A percentile compares a stretch with the other conserved stretches of the same genome.
phyloP scores from a whole-genome alignment of 2,329 filamentous ascomycete species.

The Penicillium sclerotigenum region DNA sequence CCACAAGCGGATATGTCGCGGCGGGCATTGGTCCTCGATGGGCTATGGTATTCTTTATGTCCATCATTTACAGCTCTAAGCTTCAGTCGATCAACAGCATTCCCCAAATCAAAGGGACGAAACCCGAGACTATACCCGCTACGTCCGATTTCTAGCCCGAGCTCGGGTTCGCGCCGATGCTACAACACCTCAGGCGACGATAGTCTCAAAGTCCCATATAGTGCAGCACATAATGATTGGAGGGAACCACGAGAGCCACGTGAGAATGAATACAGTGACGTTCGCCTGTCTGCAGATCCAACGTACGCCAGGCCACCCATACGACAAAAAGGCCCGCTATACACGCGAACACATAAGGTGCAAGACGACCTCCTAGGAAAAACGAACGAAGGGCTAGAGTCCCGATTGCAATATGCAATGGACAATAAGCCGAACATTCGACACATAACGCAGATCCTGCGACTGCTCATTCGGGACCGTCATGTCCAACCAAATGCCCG shows the following conservation, averaged over 20 bases:
- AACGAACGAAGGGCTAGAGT: slow-evolving; percentile 28
- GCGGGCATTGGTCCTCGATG: slow-evolving; percentile 34
- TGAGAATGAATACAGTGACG: background rate
- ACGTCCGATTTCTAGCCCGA: slow-evolving; percentile 6
- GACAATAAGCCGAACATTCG: slow-evolving; percentile 24
- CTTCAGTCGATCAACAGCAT: slow-evolving; percentile 15
- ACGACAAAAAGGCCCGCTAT: background rate
- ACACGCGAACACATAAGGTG: background rate
- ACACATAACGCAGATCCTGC: slow-evolving; percentile 33
- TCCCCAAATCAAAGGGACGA: slow-evolving; percentile 11
- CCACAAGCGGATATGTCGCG: slow-evolving; percentile 32
- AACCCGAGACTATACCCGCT: slow-evolving; percentile 1
- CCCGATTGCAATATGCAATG: slow-evolving; percentile 27
- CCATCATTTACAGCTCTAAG: slow-evolving; percentile 32
- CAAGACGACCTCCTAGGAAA: slow-evolving; percentile 3
- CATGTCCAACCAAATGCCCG: slow-evolving; percentile 35
- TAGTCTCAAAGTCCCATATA: background rate
- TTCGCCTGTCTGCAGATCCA: background rate
- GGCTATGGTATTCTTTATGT: slow-evolving; percentile 43
- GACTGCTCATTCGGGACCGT: slow-evolving; percentile 39
- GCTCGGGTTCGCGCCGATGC: slow-evolving; percentile 18
- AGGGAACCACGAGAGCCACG: background rate
- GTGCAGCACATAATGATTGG: background rate
- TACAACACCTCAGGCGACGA: slow-evolving; percentile 13
- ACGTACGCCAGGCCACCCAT: background rate